phyloP scores from a whole-genome alignment of 1,284 basidiomycete genomes.

The Cerrena zonata region DNA sequence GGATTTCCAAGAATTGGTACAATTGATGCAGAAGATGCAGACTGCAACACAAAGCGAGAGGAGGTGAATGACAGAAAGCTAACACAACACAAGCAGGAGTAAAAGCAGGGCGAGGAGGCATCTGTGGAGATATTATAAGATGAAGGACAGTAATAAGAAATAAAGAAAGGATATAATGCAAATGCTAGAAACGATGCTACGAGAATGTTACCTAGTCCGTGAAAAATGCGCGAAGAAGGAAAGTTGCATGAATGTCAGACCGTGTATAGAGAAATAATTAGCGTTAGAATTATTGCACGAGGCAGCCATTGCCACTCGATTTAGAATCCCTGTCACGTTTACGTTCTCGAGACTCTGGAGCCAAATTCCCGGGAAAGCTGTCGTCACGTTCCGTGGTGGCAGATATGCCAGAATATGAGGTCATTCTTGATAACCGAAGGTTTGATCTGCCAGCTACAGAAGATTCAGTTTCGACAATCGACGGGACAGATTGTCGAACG shows the following conservation, averaged over 20 bases:
- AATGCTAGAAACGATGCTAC: neutral
- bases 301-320: conserved; percentile 14
- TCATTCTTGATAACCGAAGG: conserved; percentile 25
- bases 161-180: neutral
- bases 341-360: conserved; percentile 15
- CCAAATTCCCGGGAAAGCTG: conserved; percentile 17
- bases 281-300: conserved; percentile 2
- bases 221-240: neutral
- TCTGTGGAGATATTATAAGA: neutral
- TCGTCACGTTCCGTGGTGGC: conserved; percentile 24
- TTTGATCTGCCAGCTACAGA: conserved; percentile 20
- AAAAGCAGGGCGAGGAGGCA: neutral
- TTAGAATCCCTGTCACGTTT: conserved; percentile 16
- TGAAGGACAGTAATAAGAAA: neutral
- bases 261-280: neutral
- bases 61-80: neutral
- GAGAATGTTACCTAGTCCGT: neutral
- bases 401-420: conserved; percentile 27
- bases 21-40: neutral
- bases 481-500: conserved; percentile 16
- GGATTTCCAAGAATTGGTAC: neutral
- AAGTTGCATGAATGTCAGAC: neutral
- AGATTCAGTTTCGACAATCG: conserved; percentile 17
- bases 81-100: neutral
- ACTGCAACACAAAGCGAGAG: neutral